Percentiles rank a stretch among this genome's conserved stretches.
Evolutionary conservation across 129 eudicot species (phyloP).

Genomic region (Flaveria sonorensis): DNA sequence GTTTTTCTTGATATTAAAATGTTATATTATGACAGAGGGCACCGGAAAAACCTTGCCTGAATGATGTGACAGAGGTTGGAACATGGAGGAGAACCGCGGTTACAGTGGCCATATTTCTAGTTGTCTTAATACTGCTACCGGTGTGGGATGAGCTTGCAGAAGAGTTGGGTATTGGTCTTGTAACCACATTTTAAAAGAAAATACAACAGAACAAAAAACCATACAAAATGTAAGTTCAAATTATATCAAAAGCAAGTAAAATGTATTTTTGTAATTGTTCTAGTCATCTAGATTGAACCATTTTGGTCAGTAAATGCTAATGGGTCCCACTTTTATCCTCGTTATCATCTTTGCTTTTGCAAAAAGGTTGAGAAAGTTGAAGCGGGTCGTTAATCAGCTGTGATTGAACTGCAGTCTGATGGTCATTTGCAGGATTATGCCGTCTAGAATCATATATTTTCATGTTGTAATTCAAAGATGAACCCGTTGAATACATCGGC

Average conservation of each 20-base stretch:
- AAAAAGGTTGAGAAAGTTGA: conserved; percentile 23
- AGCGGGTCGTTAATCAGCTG: conserved; percentile 34
- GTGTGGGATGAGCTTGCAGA: conserved; percentile 98
- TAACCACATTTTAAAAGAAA: conserved; percentile 59
- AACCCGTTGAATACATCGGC: conserved; percentile 40
- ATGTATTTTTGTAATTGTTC: conserved; percentile 11
- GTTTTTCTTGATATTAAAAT: not conserved
- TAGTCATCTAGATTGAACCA: conserved; percentile 29
- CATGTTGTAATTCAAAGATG: conserved; percentile 42
- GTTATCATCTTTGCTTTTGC: conserved; percentile 18
- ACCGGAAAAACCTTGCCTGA: conserved; percentile 94
- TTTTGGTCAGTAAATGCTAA: conserved; percentile 44
- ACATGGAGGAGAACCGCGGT: conserved; percentile 73
- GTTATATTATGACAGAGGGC: conserved; percentile 58
- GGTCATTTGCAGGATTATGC: conserved; percentile 1
- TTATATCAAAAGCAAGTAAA: conserved; percentile 22
- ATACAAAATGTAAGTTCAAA: conserved; percentile 18
- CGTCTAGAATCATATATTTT: conserved; percentile 25
- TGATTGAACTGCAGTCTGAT: conserved; percentile 6
- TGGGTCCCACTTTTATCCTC: conserved; percentile 42
- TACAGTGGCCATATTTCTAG: conserved; percentile 51
- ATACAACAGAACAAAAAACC: conserved; percentile 5
- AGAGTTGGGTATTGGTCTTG: conserved; percentile 94
- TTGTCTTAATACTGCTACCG: conserved; percentile 72
- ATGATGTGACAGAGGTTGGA: conserved; percentile 92